Evolutionary conservation across 495 filamentous ascomycete genomes (phyloP).

Genomic region (Neurospora terricola): DNA sequence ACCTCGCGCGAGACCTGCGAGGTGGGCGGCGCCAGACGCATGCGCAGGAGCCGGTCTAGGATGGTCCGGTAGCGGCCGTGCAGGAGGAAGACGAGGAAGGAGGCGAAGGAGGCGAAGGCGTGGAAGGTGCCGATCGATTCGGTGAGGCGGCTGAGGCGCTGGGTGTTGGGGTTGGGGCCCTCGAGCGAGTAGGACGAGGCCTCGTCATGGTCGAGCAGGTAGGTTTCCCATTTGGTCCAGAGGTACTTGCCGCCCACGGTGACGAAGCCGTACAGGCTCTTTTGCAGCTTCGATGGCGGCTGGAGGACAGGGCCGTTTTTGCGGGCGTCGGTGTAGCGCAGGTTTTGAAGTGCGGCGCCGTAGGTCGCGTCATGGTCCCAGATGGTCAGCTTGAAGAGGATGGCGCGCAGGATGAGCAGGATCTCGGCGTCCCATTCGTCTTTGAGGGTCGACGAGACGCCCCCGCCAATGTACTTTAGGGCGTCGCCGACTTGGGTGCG

Average conservation of each 20-base stretch:
- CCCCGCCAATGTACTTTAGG: constrained; percentile 73
- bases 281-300: constrained; percentile 64
- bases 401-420: constrained; percentile 58
- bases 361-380: constrained; percentile 96
- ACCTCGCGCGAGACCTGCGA: constrained; percentile 80
- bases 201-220: constrained; percentile 64
- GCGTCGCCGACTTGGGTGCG: constrained; percentile 83
- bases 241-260: constrained; percentile 82
- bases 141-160: constrained; percentile 56
- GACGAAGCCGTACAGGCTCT: constrained; percentile 69
- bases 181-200: constrained; percentile 39
- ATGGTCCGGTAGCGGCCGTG: constrained; percentile 88
- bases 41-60: constrained; percentile 73
- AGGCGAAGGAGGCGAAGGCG: constrained; percentile 67
- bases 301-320: constrained; percentile 48
- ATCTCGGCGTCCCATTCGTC: constrained; percentile 88
- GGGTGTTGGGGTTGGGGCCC: constrained; percentile 40
- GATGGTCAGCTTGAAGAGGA: constrained; percentile 88
- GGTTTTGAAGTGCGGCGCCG: constrained; percentile 83
- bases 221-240: constrained; percentile 85
- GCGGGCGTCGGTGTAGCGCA: constrained; percentile 81
- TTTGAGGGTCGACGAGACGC: constrained; percentile 23
- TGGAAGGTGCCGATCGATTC: constrained; percentile 59
- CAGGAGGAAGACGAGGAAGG: constrained; percentile 81
- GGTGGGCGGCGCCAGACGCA: constrained; percentile 75